Evolutionary conservation across 345 rosid species (phyloP).

Genomic region (Hirschfeldia incana): DNA sequence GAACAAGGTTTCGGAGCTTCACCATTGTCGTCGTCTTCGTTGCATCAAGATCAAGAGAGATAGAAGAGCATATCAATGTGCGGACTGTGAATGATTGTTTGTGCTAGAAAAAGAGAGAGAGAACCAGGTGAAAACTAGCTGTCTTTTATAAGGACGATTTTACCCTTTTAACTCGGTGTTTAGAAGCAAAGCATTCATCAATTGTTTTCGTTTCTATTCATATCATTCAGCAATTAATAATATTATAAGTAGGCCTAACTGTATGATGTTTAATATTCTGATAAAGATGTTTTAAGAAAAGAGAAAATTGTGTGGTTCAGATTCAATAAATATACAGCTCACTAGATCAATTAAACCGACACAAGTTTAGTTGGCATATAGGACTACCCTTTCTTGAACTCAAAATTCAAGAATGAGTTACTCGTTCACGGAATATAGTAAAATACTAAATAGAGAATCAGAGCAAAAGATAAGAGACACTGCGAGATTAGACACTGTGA

Average conservation of each 20-base stretch:
- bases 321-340: background rate
- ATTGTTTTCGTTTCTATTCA: background rate
- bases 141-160: background rate
- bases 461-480: background rate
- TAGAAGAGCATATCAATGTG: background rate
- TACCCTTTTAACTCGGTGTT: background rate
- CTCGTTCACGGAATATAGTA: background rate
- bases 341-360: slow-evolving; percentile 10
- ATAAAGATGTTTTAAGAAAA: background rate
- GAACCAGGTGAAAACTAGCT: background rate
- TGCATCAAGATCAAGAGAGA: slow-evolving; percentile 18
- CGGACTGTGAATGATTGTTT: background rate
- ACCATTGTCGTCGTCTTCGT: slow-evolving; percentile 32
- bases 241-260: background rate
- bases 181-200: background rate
- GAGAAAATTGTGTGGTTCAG: background rate
- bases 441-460: background rate
- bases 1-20: slow-evolving; percentile 71
- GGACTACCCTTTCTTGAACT: background rate
- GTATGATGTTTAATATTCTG: background rate
- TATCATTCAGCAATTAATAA: background rate
- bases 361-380: background rate
- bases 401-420: background rate
- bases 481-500: too few species aligned
- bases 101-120: background rate